These are phyloP conservation scores for Cercospora berteroae DNA, from an alignment of 2,329 filamentous ascomycete genomes.

Conservation along the genomic window DNA sequence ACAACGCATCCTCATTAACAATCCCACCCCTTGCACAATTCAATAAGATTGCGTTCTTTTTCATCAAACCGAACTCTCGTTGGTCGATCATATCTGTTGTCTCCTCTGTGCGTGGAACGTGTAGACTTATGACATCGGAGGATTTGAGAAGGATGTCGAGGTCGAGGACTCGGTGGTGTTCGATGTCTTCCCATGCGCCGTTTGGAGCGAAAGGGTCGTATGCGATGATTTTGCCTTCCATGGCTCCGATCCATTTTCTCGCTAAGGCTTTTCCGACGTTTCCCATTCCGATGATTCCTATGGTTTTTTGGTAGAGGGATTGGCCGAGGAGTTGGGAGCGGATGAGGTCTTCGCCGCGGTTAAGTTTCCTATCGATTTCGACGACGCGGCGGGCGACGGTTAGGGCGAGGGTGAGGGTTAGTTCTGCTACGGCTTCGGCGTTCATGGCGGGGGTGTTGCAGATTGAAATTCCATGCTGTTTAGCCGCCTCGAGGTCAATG, in stretches of 20 bases:
- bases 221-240: constrained; percentile 35
- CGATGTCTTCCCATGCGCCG: constrained; percentile 29
- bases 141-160: constrained; percentile 36
- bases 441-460: constrained; percentile 50
- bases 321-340: constrained; percentile 33
- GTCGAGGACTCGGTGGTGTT: constrained; percentile 30
- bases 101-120: constrained; percentile 34
- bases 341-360: constrained; percentile 27
- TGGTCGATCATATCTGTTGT: constrained; percentile 37
- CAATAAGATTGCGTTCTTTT: constrained; percentile 34
- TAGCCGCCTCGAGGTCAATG: constrained; percentile 48
- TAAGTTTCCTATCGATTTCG: constrained; percentile 33
- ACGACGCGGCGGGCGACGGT: constrained; percentile 35
- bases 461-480: constrained; percentile 46
- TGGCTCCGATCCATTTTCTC: constrained; percentile 38
- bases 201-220: constrained; percentile 39
- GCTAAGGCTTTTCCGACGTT: constrained; percentile 40
- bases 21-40: constrained; percentile 39
- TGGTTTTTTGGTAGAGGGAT: constrained; percentile 36
- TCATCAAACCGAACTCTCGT: constrained; percentile 33
- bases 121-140: constrained; percentile 40
- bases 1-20: constrained; percentile 36
- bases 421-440: constrained; percentile 41
- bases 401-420: constrained; percentile 36
- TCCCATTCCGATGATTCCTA: constrained; percentile 44